Base-by-base conservation (phyloP, 208 protist species). In the Naegleria lovaniensis region DNA sequence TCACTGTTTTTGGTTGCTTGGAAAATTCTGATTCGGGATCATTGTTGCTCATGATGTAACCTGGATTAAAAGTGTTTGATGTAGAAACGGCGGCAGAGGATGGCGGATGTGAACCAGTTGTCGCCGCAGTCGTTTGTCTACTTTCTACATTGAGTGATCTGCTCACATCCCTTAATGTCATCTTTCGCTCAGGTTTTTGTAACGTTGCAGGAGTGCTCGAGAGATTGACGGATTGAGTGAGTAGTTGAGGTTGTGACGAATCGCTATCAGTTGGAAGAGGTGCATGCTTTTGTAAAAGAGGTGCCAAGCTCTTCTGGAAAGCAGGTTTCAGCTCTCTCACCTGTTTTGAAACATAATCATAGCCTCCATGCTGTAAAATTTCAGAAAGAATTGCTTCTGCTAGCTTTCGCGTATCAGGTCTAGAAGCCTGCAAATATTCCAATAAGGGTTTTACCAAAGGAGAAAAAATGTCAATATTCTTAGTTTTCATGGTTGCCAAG, bases 291-390 rank as follows among this genome's bases (percentile, higher is more conserved):
- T 48, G 43, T 9, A 79, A n/a, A 2, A 79, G 29, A 29, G 25
- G 67, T 36, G 29, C 7, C 6, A 79, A 79, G 36, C 67, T n/a
- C n/a, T 79, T 29, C 36, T 79, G 67, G n/a, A 75, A 38, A 0
- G 89, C 51, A n/a, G 89, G 55, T 87, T 90, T 90, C n/a, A 83
- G 4, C 29, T 90, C 89, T 85, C 55, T 85, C 25, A 16, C 13
- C 1, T 25, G 22, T 1, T 83, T 43, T 11, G 5, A n/a, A 11
- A 87, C 55, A 33, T 41, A 9, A 11, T 36, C 3, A 16, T 48
- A 36, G 16, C 83, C 76, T 39, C 15, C 38, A 22, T 22, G 5
- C 25, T 51, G 19, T 7, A 90, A 11, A 85, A 87, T 38, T 67
- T 90, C 55, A 4, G 13, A 13, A 4, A 88, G 7, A n/a, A 83